Evolutionary conservation across 148 eudicot species (phyloP), one percentile per base, ranked within the genome.

Genomic region (Chenopodium berlandieri): DNA sequence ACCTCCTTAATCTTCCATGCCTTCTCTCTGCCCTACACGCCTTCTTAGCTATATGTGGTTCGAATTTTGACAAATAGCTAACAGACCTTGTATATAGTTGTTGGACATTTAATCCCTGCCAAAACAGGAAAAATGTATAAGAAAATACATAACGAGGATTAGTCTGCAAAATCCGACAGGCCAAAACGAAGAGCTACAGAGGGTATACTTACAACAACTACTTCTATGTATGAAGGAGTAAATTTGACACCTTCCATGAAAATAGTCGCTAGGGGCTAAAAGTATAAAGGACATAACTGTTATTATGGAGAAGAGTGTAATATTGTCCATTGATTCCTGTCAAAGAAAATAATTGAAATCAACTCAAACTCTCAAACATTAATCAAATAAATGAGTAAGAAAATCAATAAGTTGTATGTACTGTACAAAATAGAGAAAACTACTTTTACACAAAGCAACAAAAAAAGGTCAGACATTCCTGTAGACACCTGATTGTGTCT

Each of bases 271-370:
- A 22, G 99, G 99, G 72, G 90, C 87, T 89, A 92, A 60, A 81
- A 96, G 88, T 86, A 96, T 40, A 78, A 96, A 88, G 82, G 99
- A 94, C 95, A 96, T 92, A 58, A 96, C 88, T 74, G 99, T 96
- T 78, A 96, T 94, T 58, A 96, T 86, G 82, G 99, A 96, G 85
- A 96, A 96, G 84, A 96, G 94, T 73, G 91, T 92, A 76, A 96
- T 92, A 87, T 94, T 94, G 85, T 96, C 99, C 90, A 96, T 78
- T 20, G 98, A 89, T 58, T 92, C 98, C 98, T 97, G 96, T 80
- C 82, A n/a, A 64, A 73, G 47, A 25, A 7, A 66, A 67, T 40
- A n/a, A 78, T 14, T 67, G 37, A 9, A 66, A 73, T 80, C 75
- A 84, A 60, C 66, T 25, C 27, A 81, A 78, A 37, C 54, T 17